phyloP scores from a whole-genome alignment of 257 asterid genomes.

The Solanum medicagineum region DNA sequence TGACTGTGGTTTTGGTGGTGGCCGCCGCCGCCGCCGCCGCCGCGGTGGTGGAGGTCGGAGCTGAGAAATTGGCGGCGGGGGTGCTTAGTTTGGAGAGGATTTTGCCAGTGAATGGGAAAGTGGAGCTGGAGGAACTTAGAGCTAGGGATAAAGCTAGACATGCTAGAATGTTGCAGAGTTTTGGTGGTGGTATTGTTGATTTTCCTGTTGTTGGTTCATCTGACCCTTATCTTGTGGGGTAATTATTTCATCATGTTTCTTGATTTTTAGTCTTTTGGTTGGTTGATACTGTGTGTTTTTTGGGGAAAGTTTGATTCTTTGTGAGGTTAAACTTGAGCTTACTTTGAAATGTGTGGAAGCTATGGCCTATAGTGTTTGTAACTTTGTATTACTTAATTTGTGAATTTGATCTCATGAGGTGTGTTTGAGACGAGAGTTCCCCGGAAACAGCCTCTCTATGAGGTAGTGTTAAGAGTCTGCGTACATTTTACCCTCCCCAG shows the following conservation, averaged over 20 bases:
- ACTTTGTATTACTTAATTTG: neutral
- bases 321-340: neutral
- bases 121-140: slow-evolving; percentile 44
- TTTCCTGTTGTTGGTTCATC: slow-evolving; percentile 58
- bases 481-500: too few species aligned
- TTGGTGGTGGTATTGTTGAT: slow-evolving; percentile 65
- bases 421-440: too few species aligned
- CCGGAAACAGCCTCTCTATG: too few species aligned
- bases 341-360: neutral
- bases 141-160: slow-evolving; percentile 80
- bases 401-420: neutral
- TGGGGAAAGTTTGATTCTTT: neutral
- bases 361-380: neutral
- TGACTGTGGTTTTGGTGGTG: slow-evolving; percentile 14
- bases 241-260: neutral
- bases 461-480: too few species aligned
- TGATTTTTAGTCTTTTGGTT: neutral
- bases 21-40: slow-evolving; percentile 6
- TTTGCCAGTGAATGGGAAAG: slow-evolving; percentile 38
- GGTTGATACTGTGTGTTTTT: neutral
- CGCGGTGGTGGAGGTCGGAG: slow-evolving; percentile 9
- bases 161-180: slow-evolving; percentile 55
- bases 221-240: slow-evolving; percentile 82
- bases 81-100: slow-evolving; percentile 56
- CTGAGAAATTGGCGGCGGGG: slow-evolving; percentile 13